Percentiles rank a stretch among this genome's conserved stretches.
Conservation (phyloP, 2,329 filamentous ascomycete genomes). For the Penicillium sp. region DNA sequence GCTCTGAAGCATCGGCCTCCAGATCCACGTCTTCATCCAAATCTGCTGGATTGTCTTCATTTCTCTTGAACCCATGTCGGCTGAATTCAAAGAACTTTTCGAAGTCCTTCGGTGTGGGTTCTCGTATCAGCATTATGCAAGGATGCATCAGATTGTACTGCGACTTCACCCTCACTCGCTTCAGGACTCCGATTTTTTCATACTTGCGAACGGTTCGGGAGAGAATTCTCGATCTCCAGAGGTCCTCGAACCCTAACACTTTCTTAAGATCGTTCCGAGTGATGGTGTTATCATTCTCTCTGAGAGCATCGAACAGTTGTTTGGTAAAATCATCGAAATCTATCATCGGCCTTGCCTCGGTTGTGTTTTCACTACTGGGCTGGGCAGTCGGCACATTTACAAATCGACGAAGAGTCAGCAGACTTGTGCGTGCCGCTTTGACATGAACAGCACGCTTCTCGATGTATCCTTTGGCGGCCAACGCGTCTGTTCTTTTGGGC, state of each 20-base stretch:
- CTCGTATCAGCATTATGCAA: conserved; percentile 47
- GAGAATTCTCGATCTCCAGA: conserved; percentile 43
- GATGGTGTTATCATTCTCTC: conserved; percentile 48
- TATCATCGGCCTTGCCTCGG: conserved; percentile 34
- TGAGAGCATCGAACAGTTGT: conserved; percentile 51
- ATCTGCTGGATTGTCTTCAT: conserved; percentile 29
- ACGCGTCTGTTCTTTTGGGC: conserved; percentile 59
- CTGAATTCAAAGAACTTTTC: conserved; percentile 42
- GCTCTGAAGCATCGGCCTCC: conserved; percentile 14
- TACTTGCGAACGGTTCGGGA: conserved; percentile 46
- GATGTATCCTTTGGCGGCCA: conserved; percentile 62
- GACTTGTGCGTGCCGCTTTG: conserved; percentile 54
- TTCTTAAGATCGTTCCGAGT: conserved; percentile 54
- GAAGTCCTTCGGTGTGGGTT: conserved; percentile 41
- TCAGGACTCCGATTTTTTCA: conserved; percentile 47
- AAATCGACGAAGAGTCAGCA: conserved; percentile 57
- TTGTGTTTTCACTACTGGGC: conserved; percentile 4
- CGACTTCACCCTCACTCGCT: conserved; percentile 44
- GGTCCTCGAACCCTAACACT: conserved; percentile 43
- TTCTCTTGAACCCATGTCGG: conserved; percentile 22
- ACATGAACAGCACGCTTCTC: conserved; percentile 54
- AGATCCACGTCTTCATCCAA: conserved; percentile 38
- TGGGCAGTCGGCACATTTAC: conserved; percentile 15
- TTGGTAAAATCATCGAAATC: conserved; percentile 53
- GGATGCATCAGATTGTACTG: conserved; percentile 43